Base-by-base conservation (phyloP, 2,329 filamentous ascomycete genomes). In the Harringtonia lauricola region DNA sequence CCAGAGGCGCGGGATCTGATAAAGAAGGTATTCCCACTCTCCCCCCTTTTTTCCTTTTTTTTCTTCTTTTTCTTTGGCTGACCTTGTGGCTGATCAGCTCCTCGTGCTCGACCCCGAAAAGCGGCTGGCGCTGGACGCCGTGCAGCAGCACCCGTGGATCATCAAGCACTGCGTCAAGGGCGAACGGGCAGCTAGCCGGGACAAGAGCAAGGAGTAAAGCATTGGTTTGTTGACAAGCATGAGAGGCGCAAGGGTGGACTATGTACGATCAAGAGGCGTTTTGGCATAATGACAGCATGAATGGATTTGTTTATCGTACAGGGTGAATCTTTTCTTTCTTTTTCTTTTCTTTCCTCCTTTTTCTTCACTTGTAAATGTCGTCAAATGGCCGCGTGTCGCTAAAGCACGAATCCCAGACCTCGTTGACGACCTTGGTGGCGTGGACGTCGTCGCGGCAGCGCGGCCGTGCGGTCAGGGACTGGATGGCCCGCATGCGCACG, bases 341-440 rank as follows among this genome's bases (percentile, higher is more conserved):
- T 7, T 26, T 26, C 31, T 15, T 8, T 31, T 14, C 19, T n/a
- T 24, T 6, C 22, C 13, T 7, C 24, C 4, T 6, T 24, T 15
- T 12, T 24, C 13, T 7, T 37, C 61, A 90, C 61, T 86, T 81
- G 62, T 95, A 98, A 42, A 98, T 88, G 61, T 96, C 90, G 61
- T 96, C 88, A 64, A 98, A 98, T 2, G 92, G 92, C 57, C 92
- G 72, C 4, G 90, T 96, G 64, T 98, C 92, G 41, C 77, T 70
- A 61, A 94, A 98, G 63, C 92, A 98, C 55, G 88, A 95, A 53
- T 95, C 89, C 87, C 90, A 98, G n/a, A 98, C 92, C 63, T 94
- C 83, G 63, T 96, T 92, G 46, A 98, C 87, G 22, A 94, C 81
- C 65, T 84, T 86, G 41, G 79, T 76, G 4, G 92, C 92, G 53